Evolutionary conservation across 192 early-diverging fungal species (phyloP).

Genomic region (Rhizophlyctis rosea): DNA sequence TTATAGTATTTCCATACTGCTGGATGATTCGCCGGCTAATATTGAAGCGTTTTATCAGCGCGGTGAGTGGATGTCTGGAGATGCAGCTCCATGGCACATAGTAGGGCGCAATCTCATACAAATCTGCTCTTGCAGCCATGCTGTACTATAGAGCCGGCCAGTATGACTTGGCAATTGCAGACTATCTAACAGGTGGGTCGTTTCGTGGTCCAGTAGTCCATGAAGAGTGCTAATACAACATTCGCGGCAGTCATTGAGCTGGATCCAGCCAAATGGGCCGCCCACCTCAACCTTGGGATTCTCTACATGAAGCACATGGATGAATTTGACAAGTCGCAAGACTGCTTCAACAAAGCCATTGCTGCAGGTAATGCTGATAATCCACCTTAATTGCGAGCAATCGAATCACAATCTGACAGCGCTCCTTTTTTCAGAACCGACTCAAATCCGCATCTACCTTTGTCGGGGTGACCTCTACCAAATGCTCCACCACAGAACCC

Average conservation of each 20-base stretch:
- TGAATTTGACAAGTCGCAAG: constrained; percentile 38
- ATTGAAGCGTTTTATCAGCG: constrained; percentile 46
- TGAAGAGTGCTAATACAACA: constrained; percentile 4
- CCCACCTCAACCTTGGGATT: constrained; percentile 46
- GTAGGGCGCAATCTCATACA: too few relatives aligned
- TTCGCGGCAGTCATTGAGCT: constrained; percentile 38
- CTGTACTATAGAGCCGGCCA: constrained; percentile 46
- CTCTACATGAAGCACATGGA: constrained; percentile 45
- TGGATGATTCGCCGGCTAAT: constrained; percentile 39
- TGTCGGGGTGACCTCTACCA: constrained; percentile 52
- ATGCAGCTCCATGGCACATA: too few relatives aligned
- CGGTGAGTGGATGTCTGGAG: constrained; percentile 26
- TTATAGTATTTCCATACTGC: constrained; percentile 42
- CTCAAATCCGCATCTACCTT: constrained; percentile 38
- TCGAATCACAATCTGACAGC: neutral
- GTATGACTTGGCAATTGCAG: constrained; percentile 43
- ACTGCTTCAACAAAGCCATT: constrained; percentile 46
- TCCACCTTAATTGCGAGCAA: neutral
- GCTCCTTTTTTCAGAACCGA: constrained; percentile 38
- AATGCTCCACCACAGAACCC: constrained; percentile 27
- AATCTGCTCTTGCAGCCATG: constrained; percentile 26
- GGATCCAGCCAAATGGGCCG: constrained; percentile 33
- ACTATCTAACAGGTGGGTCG: constrained; percentile 36
- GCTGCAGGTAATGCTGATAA: constrained; percentile 24
- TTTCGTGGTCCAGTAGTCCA: too few relatives aligned